A percentile compares a stretch with the other conserved stretches of the same genome.
phyloP scores from a whole-genome alignment of 495 filamentous ascomycete species.

The Neurospora intermedia region DNA sequence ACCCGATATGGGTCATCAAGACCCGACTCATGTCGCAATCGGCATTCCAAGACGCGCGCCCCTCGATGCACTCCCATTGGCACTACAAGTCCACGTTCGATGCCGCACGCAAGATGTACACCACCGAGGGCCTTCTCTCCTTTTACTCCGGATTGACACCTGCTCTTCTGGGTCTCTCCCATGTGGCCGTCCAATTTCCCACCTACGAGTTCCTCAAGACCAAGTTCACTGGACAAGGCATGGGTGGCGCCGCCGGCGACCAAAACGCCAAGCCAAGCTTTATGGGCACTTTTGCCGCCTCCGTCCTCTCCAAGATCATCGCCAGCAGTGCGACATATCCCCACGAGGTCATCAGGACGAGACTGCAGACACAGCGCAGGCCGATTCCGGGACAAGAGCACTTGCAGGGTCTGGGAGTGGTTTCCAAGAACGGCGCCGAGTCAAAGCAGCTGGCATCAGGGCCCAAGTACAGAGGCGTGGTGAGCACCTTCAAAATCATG shows the following conservation, averaged over 20 bases:
- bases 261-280: slow-evolving; percentile 30
- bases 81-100: slow-evolving; percentile 81
- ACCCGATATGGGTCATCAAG: slow-evolving; percentile 99
- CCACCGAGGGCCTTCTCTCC: slow-evolving; percentile 69
- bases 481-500: slow-evolving; percentile 77
- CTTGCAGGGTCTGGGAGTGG: slow-evolving; percentile 48
- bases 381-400: slow-evolving; percentile 48
- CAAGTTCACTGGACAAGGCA: slow-evolving; percentile 75
- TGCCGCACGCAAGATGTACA: slow-evolving; percentile 92
- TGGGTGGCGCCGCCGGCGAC: slow-evolving; percentile 48
- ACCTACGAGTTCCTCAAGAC: slow-evolving; percentile 89
- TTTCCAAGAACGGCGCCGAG: background rate
- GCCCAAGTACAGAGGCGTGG: slow-evolving; percentile 69
- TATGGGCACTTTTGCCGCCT: slow-evolving; percentile 71
- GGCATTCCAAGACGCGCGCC: slow-evolving; percentile 25
- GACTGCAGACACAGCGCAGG: slow-evolving; percentile 78
- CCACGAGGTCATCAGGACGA: slow-evolving; percentile 87
- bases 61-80: slow-evolving; percentile 57
- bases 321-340: slow-evolving; percentile 95
- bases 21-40: slow-evolving; percentile 93
- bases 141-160: slow-evolving; percentile 96
- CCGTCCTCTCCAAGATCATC: slow-evolving; percentile 89
- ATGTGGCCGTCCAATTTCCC: slow-evolving; percentile 97
- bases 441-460: background rate
- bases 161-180: slow-evolving; percentile 81